Base-by-base conservation (phyloP, 2,329 filamentous ascomycete genomes). In the Calonectria honghensis region DNA sequence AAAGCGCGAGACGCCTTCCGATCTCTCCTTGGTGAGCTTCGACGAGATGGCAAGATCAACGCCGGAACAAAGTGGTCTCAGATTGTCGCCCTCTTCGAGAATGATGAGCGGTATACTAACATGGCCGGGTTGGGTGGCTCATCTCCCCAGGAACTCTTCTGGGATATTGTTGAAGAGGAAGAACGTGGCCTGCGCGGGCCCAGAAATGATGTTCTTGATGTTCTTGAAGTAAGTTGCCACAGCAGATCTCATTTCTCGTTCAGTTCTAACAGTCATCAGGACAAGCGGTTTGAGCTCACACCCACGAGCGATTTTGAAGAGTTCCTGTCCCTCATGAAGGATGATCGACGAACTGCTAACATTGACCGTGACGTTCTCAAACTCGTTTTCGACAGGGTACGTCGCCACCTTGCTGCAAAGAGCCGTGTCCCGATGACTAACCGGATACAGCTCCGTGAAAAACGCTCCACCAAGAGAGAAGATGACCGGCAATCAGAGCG, bases 91-190 rank as follows among this genome's bases (percentile, higher is more conserved):
- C 84, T 94, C 63, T 91, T 99, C 79, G 91, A 94, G 79, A 89
- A 94, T 70, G 97, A 99, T 81, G 90, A 93, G 63, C 94, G 96
- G 78, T 98, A 98, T 85, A 90, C 89, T 79, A 93, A 92, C 77
- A 95, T 98, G 89, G 90, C 96, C 74, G 96, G 96, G 67, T 95
- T 97, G 82, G 86, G 91, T 73, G 96, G 96, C 71, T 98, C 96
- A 6, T 94, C 92, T 6, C 95, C 97, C 18, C 90, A 98, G 77
- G 96, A 98, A 81, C 89, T 99, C 9, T 98, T 99, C 87, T 98
- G 96, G 95, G 97, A 99, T 83, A 89, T 96, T 63, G 90, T 98
- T 32, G 97, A 98, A 84, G 96, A 98, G 84, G 96, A 98, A 84
- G 96, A 99, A 82, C 92, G 94, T 73, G 93, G 93, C n/a, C 88